Evolutionary conservation across 1,284 basidiomycete species (phyloP).

Genomic region (Dichomitus squalens): DNA sequence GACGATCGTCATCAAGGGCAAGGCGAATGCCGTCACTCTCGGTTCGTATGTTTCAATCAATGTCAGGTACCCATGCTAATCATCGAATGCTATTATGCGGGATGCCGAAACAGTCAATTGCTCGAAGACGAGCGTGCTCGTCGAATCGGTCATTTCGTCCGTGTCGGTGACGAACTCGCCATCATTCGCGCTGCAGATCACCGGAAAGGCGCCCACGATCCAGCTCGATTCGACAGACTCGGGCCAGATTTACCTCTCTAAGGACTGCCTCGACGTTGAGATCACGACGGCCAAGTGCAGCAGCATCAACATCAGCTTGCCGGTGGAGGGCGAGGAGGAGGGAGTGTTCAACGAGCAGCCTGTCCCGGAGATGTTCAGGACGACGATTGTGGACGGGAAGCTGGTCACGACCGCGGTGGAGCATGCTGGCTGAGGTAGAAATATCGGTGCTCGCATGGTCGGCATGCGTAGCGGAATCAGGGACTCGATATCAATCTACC

Average conservation of each 20-base stretch:
- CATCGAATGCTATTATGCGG: background rate
- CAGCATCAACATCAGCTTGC: conserved; percentile 90
- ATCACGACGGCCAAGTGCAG: conserved; percentile 97
- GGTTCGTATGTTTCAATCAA: conserved; percentile 50
- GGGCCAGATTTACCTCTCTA: conserved; percentile 93
- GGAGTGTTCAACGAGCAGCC: conserved; percentile 92
- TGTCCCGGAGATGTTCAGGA: conserved; percentile 96
- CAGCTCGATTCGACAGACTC: conserved; percentile 95
- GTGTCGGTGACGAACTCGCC: conserved; percentile 89
- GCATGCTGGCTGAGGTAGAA: conserved; percentile 64
- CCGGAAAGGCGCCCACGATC: conserved; percentile 88
- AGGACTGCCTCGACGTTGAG: conserved; percentile 78
- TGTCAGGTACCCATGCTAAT: background rate
- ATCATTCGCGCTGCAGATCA: conserved; percentile 93
- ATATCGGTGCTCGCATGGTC: background rate
- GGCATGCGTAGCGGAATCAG: background rate
- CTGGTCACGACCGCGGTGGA: conserved; percentile 89
- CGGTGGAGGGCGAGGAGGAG: conserved; percentile 86
- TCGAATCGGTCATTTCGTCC: conserved; percentile 91
- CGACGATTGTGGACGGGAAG: conserved; percentile 82
- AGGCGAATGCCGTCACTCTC: conserved; percentile 93
- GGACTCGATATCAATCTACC: background rate
- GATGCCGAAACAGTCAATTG: conserved; percentile 70
- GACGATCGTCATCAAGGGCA: conserved; percentile 89
- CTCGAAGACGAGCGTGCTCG: conserved; percentile 85